Conservation (phyloP, 192 early-diverging fungal genomes). For the Pecoramyces ruminantium region DNA sequence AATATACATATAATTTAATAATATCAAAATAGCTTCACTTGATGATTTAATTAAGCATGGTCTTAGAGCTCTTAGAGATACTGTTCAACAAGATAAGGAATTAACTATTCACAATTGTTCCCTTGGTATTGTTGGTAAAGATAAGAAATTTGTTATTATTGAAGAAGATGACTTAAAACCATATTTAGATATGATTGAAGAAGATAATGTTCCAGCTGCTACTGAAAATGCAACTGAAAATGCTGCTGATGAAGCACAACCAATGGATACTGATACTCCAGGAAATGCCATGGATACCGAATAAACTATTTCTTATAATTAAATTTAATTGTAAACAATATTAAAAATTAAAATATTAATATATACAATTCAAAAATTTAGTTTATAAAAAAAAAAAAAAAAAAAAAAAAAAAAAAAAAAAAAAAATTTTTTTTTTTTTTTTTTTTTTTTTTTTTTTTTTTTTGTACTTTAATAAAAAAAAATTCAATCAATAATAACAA, state of each 20-base stretch:
- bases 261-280: background rate
- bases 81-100: slow-evolving; percentile 89
- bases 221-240: too few relatives aligned
- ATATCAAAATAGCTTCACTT: slow-evolving; percentile 46
- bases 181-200: background rate
- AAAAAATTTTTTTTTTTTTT: too few relatives aligned
- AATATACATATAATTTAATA: too few relatives aligned
- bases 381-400: too few relatives aligned
- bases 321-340: too few relatives aligned
- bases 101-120: slow-evolving; percentile 74
- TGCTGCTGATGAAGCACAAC: background rate
- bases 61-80: slow-evolving; percentile 74
- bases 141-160: slow-evolving; percentile 54
- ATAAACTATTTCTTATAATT: too few relatives aligned
- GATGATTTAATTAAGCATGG: slow-evolving; percentile 79
- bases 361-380: too few relatives aligned
- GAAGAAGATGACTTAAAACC: slow-evolving; percentile 66
- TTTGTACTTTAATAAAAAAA: too few relatives aligned
- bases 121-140: slow-evolving; percentile 77
- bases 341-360: too few relatives aligned
- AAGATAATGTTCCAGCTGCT: background rate
- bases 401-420: too few relatives aligned
- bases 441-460: too few relatives aligned
- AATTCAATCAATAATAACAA: too few relatives aligned
- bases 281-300: background rate